Base-by-base conservation (phyloP, 2,329 filamentous ascomycete species). In the Aspergillus pseudoviridinutans region DNA sequence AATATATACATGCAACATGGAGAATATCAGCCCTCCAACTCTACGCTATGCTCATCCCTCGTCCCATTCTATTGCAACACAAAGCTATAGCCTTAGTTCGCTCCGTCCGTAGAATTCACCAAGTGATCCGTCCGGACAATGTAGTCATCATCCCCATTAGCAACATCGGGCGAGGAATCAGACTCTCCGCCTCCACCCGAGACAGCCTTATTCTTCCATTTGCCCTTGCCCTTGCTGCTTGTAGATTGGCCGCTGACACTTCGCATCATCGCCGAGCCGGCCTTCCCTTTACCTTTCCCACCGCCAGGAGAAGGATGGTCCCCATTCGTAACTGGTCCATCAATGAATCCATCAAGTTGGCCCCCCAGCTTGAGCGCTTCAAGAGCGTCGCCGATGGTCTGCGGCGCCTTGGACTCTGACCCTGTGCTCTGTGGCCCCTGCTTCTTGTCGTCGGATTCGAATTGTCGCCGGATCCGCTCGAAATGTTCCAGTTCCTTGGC, bases 401-500 rank as follows among this genome's bases (percentile, higher is more conserved):
- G 70, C 6, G 71, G 66, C 4, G 64, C 60, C 14, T 59, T 56
- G 5, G 58, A 49, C 6, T 49, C 56, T 27, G 59, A 44, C 24
- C 55, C 42, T 17, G 46, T 55, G 6, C 55, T 55, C 38, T 54
- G 56, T 7, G 66, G 64, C 17, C 74, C 71, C 42, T 76, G 71
- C 56, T 77, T 74, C 60, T 78, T 76, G 51, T 80, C 68, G 73
- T 77, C 73, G 74, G 81, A 68, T 78, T 99, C 94, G 69, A 99
- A 99, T 20, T 86, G 84, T 20, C 83, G 85, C 42, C 94, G 82
- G 5, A 99, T 93, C 0, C 84, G 79, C 70, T 96, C 90, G 67
- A 97, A 99, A 71, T 99, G 94, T 50, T 88, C 84, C 44, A 99
- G 78, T 77, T 99, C 94, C 61, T 96, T 93, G 10, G 89, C 87